phyloP scores from a whole-genome alignment of 306 rosid genomes.

The Castanea mollissima region DNA sequence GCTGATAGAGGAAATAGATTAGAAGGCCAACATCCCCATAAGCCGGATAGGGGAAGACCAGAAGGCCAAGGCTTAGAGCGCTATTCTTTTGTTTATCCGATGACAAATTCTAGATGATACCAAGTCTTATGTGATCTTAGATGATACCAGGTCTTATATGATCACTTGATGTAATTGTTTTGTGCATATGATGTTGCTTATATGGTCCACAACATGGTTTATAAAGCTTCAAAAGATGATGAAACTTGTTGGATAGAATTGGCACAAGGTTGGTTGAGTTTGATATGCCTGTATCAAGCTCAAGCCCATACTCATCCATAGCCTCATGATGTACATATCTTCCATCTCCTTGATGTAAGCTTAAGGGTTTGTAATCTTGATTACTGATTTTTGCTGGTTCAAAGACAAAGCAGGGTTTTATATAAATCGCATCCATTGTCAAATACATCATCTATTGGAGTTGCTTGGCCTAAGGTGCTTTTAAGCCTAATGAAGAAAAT shows the following conservation, averaged over 20 bases:
- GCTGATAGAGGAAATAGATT: slow-evolving; percentile 39
- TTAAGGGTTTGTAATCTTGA: slow-evolving; percentile 23
- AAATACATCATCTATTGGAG: slow-evolving; percentile 25
- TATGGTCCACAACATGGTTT: slow-evolving; percentile 26
- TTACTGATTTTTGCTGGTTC: slow-evolving; percentile 30
- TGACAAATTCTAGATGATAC: slow-evolving; percentile 33
- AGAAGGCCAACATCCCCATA: slow-evolving; percentile 28
- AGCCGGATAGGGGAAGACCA: slow-evolving; percentile 62
- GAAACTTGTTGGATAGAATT: slow-evolving; percentile 25
- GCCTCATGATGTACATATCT: slow-evolving; percentile 29
- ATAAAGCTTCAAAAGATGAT: slow-evolving; percentile 15
- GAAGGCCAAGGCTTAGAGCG: slow-evolving; percentile 41
- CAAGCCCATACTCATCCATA: slow-evolving; percentile 12
- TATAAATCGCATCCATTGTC: slow-evolving; percentile 20
- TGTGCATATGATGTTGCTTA: slow-evolving; percentile 21
- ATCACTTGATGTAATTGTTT: slow-evolving; percentile 12
- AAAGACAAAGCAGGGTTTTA: slow-evolving; percentile 24
- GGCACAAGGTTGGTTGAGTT: slow-evolving; percentile 14
- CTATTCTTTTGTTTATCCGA: slow-evolving; percentile 20
- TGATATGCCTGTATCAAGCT: slow-evolving; percentile 4
- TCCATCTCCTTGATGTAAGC: slow-evolving; percentile 25
- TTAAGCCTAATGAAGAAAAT: slow-evolving; percentile 7
- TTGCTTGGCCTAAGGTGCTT: slow-evolving; percentile 29
- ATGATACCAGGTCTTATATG: background rate
- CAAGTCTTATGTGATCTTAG: no score